Base-by-base conservation (phyloP, 805 yeast genomes). In the Kuraishia hungarica region DNA sequence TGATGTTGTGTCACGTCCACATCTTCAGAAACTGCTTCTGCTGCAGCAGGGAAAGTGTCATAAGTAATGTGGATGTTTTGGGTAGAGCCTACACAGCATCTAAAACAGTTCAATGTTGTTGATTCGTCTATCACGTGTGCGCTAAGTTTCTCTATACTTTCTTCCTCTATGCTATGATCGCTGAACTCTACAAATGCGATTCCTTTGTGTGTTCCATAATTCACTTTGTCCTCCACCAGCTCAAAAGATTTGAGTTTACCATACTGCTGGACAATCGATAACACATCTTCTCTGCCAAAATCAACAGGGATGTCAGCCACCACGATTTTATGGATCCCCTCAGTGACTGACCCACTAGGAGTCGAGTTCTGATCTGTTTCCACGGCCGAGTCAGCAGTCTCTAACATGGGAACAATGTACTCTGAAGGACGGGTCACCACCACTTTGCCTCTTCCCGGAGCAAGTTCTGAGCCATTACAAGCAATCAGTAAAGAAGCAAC, bases 401-500 rank as follows among this genome's bases (percentile, higher is more conserved):
- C 4, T 15, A 17, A 35, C 15, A 35, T 13, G 15, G 43, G 77
- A 26, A 69, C 65, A 24, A 72, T 66, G 58, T 78, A 82, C 47
- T 74, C 76, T n/a, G 61, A 59, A 7, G 86, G 86, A 58, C 86
- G 69, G 19, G 64, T 58, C 6, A 79, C 58, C 2, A 52, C 57
- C 3, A 77, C 55, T 8, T 62, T 59, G 2, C 20, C 24, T 21
- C 26, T 46, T n/a, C 51, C 24, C 22, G 23, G 71, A 46, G 67
- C 70, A 23, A 67, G 55, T 6, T 60, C 56, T 11, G 66, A 68
- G 1, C 72, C 72, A 54, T 73, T 68, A 26, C 85, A 65, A 2
- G 82, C 73, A 22, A 74, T 67, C 0, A 80, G 72, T 0, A 80
- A 65, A 0, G 93, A 86, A 0, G 93, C 86, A 52, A 79, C 72